A percentile compares a stretch with the other conserved stretches of the same genome.
These are phyloP conservation scores for Oenanthe javanica DNA, from an alignment of 140 eudicot genomes.

Conservation along the genomic window DNA sequence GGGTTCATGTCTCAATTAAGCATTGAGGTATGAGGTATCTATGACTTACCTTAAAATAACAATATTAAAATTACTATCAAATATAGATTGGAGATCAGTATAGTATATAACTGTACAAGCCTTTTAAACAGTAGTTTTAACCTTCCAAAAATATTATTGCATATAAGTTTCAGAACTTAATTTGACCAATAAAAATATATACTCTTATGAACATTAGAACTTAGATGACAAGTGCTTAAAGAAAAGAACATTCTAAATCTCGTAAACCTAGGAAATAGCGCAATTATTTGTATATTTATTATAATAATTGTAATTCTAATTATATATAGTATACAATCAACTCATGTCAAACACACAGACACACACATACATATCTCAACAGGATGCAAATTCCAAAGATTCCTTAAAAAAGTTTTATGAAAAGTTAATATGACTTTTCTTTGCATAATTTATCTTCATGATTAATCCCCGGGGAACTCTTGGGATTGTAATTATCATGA, in stretches of 20 bases:
- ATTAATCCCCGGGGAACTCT: neutral
- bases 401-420: neutral
- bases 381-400: no score
- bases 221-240: neutral
- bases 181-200: neutral
- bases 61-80: neutral
- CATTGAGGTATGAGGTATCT: neutral
- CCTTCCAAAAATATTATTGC: neutral
- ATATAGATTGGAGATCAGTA: neutral
- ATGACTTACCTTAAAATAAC: neutral
- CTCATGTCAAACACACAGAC: no score
- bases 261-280: neutral
- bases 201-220: no score
- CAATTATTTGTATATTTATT: neutral
- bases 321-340: neutral
- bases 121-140: neutral
- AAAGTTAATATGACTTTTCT: neutral
- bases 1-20: neutral
- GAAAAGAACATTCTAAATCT: neutral
- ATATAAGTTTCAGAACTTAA: neutral
- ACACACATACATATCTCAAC: neutral
- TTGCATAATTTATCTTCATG: neutral
- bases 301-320: neutral
- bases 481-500: neutral
- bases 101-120: neutral